Base-by-base conservation (phyloP, 768 basidiomycete genomes). In the Termitomyces sp. region DNA sequence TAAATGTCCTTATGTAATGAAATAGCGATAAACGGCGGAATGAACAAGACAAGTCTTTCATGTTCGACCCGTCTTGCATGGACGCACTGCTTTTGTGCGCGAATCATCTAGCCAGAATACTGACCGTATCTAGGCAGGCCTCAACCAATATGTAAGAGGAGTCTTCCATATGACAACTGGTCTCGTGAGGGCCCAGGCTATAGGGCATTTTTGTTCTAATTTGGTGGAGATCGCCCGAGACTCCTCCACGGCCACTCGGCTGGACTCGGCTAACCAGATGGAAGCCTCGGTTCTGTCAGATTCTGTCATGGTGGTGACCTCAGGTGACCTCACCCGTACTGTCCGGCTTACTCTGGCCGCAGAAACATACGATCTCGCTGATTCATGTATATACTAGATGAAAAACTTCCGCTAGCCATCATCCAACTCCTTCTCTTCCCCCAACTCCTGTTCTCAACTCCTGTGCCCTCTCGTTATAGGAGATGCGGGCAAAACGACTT, bases 161-260 rank as follows among this genome's bases (percentile, higher is more conserved):
- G n/a, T 10, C 8, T 40, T 40, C 38, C 38, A 18, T 40, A n/a
- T 38, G 36, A 38, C 36, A 38, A 38, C 14, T 26, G 6, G 38
- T 40, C 18, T 40, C 18, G 9, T 3, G 8, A 33, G 7, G 38
- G 40, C n/a, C 5, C 5, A 10, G 13, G 18, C 18, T 52, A 9
- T 26, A 26, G 35, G 24, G 26, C 36, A 26, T 40, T 28, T 52
- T 28, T 53, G 38, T 40, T 42, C 38, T 53, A 40, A 53, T 28
- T 20, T 42, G 68, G 70, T 36, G 85, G 86, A 71, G 85, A 86
- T 63, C 68, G 80, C 30, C 53, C 38, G 20, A 42, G 40, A 40
- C 52, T 8, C 18, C 24, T 20, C 18, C 12, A 24, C 32, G n/a
- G 9, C 45, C 22, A n/a, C 24, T 55, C 54, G 54, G 54, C 54